A percentile compares a stretch with the other conserved stretches of the same genome.
Conservation (phyloP, 306 rosid species). For the Luffa acutangula region DNA sequence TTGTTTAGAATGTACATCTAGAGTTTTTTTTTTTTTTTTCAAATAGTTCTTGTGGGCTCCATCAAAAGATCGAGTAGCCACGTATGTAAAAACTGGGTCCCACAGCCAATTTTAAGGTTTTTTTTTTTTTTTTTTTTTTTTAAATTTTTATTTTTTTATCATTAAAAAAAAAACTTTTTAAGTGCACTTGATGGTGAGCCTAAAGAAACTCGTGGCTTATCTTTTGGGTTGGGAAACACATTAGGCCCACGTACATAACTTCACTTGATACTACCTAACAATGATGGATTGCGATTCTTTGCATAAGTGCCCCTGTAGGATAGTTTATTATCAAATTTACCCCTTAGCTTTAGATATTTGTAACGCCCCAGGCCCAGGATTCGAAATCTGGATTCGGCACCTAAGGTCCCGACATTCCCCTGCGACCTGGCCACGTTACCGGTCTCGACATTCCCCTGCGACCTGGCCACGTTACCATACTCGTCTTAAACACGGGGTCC, state of each 20-base stretch:
- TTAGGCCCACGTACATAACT: neutral
- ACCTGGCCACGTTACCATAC: no score
- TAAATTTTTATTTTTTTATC: no score
- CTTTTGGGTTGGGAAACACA: neutral
- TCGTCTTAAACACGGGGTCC: no score
- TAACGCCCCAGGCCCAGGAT: no score
- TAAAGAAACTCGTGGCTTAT: neutral
- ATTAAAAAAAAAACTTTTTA: neutral
- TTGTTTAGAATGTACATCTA: neutral
- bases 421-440: no score
- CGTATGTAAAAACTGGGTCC: neutral
- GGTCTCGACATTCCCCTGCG: no score
- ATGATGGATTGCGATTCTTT: neutral
- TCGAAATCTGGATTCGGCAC: no score
- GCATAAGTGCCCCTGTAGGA: neutral
- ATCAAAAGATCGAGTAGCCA: neutral
- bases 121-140: no score
- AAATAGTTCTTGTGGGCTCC: neutral
- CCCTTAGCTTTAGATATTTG: neutral
- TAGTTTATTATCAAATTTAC: neutral
- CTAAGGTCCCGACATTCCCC: no score
- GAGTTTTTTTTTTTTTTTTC: neutral
- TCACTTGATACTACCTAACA: neutral
- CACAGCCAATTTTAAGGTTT: neutral
- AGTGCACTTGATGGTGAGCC: neutral